Conservation (phyloP, 2,329 filamentous ascomycete genomes). For the Fusarium pseudoanthophilum region DNA sequence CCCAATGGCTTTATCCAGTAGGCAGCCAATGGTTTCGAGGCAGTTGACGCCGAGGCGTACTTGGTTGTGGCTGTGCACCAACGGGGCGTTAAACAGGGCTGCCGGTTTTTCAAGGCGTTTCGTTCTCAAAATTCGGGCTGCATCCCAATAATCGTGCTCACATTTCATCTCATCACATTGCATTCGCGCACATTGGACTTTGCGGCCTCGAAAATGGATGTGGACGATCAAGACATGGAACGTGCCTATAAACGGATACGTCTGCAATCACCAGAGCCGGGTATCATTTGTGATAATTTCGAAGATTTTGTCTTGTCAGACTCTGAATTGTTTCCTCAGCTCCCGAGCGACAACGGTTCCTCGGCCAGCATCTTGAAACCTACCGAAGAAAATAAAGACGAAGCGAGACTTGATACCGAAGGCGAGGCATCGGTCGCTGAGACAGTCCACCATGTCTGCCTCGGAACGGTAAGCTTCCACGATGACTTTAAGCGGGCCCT, state of each 20-base stretch:
- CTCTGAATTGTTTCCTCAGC: fast-evolving
- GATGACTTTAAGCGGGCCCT: fast-evolving
- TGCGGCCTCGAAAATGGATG: neutral
- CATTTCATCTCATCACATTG: fast-evolving
- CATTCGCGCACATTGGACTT: fast-evolving
- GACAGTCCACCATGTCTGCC: neutral
- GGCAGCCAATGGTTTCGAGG: neutral
- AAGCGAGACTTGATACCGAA: fast-evolving
- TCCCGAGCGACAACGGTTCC: fast-evolving
- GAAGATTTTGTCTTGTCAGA: neutral
- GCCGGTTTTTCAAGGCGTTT: neutral
- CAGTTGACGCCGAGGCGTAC: neutral
- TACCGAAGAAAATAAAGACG: fast-evolving
- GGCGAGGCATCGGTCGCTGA: fast-evolving
- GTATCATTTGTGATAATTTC: fast-evolving
- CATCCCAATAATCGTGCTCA: neutral
- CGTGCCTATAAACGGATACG: neutral
- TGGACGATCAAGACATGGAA: no score
- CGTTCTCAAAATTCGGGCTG: neutral
- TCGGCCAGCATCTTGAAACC: fast-evolving
- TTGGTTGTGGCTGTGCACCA: neutral
- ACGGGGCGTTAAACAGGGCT: neutral
- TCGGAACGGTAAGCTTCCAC: neutral
- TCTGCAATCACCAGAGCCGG: neutral
- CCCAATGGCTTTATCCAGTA: neutral